Conservation (phyloP, 805 yeast genomes). For the Ogataea minuta region DNA sequence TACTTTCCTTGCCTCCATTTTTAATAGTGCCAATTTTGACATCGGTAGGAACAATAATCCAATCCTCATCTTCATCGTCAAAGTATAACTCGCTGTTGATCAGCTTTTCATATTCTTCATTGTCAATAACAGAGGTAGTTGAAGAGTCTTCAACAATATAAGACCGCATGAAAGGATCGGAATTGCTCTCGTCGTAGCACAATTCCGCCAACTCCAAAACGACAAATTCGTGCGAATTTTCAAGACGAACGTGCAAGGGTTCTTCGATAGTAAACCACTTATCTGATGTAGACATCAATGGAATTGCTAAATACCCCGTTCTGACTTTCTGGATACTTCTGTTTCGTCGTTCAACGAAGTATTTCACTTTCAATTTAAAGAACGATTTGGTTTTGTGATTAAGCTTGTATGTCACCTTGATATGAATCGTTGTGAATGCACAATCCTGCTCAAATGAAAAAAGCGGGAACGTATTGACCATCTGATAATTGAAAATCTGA, state of each 20-base stretch:
- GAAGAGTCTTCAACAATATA: conserved; percentile 24
- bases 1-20: conserved; percentile 10
- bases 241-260: conserved; percentile 20
- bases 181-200: conserved; percentile 19
- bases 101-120: conserved; percentile 29
- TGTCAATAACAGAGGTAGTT: conserved; percentile 26
- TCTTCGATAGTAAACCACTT: conserved; percentile 29
- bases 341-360: conserved; percentile 35
- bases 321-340: conserved; percentile 29
- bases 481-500: conserved; percentile 22
- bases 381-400: conserved; percentile 22
- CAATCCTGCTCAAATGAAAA: conserved; percentile 33
- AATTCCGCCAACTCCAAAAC: conserved; percentile 23
- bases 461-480: conserved; percentile 18
- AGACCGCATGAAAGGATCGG: conserved; percentile 15
- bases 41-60: conserved; percentile 27
- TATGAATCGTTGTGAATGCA: conserved; percentile 27
- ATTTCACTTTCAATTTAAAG: conserved; percentile 34
- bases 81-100: conserved; percentile 24
- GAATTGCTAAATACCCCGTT: conserved; percentile 33
- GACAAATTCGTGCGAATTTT: conserved; percentile 20
- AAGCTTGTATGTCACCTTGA: conserved; percentile 25
- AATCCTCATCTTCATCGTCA: conserved; percentile 29
- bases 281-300: conserved; percentile 26
- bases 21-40: conserved; percentile 12